A percentile compares a stretch with the other conserved stretches of the same genome.
phyloP scores from a whole-genome alignment of 768 basidiomycete genomes.

The Amanita pseudoporphyria region DNA sequence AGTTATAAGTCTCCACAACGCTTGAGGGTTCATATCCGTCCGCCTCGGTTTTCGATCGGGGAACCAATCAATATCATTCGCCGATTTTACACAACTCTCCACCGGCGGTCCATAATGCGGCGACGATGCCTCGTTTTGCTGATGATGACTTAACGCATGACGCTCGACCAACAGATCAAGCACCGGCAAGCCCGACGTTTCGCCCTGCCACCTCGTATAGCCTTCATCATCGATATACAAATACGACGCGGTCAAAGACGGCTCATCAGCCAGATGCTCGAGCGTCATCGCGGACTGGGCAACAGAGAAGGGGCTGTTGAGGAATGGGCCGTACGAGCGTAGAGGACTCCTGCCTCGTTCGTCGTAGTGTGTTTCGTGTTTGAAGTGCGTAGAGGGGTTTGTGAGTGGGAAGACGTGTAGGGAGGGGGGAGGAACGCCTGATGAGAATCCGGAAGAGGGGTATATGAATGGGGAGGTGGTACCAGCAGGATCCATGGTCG shows the following conservation, averaged over 20 bases:
- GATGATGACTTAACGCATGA: constrained; percentile 31
- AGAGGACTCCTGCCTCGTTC: constrained; percentile 39
- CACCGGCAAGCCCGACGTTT: constrained; percentile 85
- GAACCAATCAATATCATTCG: constrained; percentile 56
- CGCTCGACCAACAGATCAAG: constrained; percentile 76
- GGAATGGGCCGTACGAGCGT: constrained; percentile 29
- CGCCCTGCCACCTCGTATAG: constrained; percentile 85
- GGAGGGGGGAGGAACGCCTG: constrained; percentile 70
- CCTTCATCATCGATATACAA: constrained; percentile 85
- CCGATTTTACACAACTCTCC: constrained; percentile 17
- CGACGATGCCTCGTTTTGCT: constrained; percentile 17
- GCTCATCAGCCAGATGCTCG: constrained; percentile 47
- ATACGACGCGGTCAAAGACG: constrained; percentile 66
- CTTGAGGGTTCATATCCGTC: constrained; percentile 79
- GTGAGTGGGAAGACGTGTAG: constrained; percentile 70
- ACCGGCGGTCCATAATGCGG: constrained; percentile 19
- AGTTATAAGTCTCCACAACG: constrained; percentile 80
- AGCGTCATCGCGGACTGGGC: constrained; percentile 13
- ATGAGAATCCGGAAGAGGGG: constrained; percentile 25
- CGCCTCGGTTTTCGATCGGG: constrained; percentile 69
- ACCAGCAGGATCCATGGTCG: constrained; percentile 9
- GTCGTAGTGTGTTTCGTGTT: constrained; percentile 26
- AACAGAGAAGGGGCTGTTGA: constrained; percentile 24
- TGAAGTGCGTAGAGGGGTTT: constrained; percentile 76
- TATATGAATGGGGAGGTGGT: constrained; percentile 33